These are phyloP conservation scores for Colletotrichum tanaceti DNA, from an alignment of 2,329 filamentous ascomycete species.

Conservation along the genomic window DNA sequence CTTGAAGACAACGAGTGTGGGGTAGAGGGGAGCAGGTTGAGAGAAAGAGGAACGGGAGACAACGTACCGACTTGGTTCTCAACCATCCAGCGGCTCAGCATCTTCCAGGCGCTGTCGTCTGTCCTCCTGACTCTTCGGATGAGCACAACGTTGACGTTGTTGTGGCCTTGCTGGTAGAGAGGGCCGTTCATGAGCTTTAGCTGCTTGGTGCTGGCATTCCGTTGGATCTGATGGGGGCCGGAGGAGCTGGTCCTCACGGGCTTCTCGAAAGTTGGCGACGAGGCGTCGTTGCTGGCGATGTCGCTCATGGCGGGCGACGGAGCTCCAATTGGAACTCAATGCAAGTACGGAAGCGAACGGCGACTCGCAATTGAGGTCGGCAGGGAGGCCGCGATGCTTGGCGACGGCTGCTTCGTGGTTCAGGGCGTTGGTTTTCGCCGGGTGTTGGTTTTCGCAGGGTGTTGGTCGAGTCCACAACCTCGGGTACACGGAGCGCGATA, in stretches of 20 bases:
- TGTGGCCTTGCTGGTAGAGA: conserved; percentile 67
- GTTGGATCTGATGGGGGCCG: conserved; percentile 28
- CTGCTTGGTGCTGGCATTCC: conserved; percentile 40
- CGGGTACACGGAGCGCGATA: conserved; percentile 1
- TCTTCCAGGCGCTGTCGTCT: conserved; percentile 70
- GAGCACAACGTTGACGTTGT: conserved; percentile 61
- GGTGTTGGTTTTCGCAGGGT: too few relatives aligned
- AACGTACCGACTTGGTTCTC: conserved; percentile 82
- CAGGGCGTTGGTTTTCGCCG: not conserved
- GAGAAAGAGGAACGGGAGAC: conserved; percentile 35
- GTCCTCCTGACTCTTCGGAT: conserved; percentile 70
- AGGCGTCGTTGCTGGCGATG: conserved; percentile 28
- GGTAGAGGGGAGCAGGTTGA: not conserved
- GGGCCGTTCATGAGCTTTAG: conserved; percentile 63
- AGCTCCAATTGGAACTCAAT: conserved; percentile 37
- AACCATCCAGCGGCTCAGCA: conserved; percentile 76
- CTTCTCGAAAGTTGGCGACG: conserved; percentile 33
- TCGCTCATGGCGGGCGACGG: conserved; percentile 35
- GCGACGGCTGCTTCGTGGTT: conserved; percentile 11
- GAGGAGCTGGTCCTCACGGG: conserved; percentile 13
- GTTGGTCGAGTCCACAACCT: not conserved
- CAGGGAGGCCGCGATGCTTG: conserved; percentile 15
- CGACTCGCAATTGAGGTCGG: conserved; percentile 26
- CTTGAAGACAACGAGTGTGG: conserved; percentile 12
- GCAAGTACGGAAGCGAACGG: conserved; percentile 2